Evolutionary conservation across 2,329 filamentous ascomycete species (phyloP).

Genomic region (Lachnellula suecica): DNA sequence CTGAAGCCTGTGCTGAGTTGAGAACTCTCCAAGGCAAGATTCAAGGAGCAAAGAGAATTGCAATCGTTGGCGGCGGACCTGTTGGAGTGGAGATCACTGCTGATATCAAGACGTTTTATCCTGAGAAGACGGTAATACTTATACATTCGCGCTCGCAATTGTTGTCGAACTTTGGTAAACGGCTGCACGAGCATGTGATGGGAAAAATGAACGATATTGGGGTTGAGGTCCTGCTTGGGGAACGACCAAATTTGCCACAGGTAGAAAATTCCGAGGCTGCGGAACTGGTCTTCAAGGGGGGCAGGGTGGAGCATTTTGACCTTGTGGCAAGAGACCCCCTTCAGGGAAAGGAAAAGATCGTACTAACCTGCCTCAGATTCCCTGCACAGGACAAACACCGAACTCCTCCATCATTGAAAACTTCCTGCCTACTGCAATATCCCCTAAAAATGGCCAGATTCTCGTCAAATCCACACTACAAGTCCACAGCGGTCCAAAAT

Average conservation of each 20-base stretch:
- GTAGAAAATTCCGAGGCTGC: conserved; percentile 14
- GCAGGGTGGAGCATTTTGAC: conserved; percentile 36
- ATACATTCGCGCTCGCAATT: conserved; percentile 45
- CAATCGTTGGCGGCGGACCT: conserved; percentile 44
- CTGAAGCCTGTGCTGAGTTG: conserved; percentile 33
- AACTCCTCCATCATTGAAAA: conserved; percentile 38
- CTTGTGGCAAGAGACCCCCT: conserved; percentile 42
- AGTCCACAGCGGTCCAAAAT: not conserved
- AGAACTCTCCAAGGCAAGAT: conserved; percentile 33
- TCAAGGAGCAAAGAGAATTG: conserved; percentile 26
- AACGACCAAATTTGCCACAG: conserved; percentile 26
- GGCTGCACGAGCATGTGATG: conserved; percentile 38
- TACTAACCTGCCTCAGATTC: conserved; percentile 36
- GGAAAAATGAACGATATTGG: conserved; percentile 36
- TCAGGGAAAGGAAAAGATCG: too few relatives aligned
- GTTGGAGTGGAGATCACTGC: conserved; percentile 49
- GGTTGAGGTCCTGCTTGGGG: conserved; percentile 39
- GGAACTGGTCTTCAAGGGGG: conserved; percentile 33
- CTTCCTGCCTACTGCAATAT: conserved; percentile 34
- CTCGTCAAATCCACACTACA: conserved; percentile 46
- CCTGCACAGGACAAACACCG: conserved; percentile 47
- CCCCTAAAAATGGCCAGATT: conserved; percentile 31
- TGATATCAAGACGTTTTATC: conserved; percentile 47
- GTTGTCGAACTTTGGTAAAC: conserved; percentile 40
- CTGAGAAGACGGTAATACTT: conserved; percentile 45